Evolutionary conservation across 208 protist species (phyloP), one percentile per base, ranked within the genome.

Genomic region (Leishmania amazonensis): DNA sequence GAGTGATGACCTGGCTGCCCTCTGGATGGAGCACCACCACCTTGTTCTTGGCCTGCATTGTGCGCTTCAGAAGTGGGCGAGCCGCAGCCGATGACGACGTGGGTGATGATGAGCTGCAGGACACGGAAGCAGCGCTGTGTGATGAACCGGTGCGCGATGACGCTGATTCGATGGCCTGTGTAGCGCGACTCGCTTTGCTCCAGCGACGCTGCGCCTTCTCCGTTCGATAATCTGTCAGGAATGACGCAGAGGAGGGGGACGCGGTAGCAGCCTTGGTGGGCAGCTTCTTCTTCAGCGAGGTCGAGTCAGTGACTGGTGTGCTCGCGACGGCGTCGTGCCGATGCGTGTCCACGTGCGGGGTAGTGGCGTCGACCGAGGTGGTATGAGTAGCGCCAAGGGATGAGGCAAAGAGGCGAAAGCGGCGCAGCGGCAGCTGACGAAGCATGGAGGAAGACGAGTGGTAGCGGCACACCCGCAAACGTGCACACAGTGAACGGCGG

Each of bases 11-110:
- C 15, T 64, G 19, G 45, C 77, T 90, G 35, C 85, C 86, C 15
- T 76, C 64, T 9, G 87, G 75, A 54, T 89, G 68, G 19, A 91
- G 80, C 28, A 87, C 90, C 28, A 85, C 83, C 4, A 86, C 72
- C 21, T 76, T 87, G 78, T 92, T 92, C 58, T 86, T 87, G 2
- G 57, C 75, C 28, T 82, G 79, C 60, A 84, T 76, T 31, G 77
- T 85, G 57, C 77, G 83, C n/a, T 68, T 72, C 21, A 74, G 13
- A 54, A 74, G 70, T 54, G 70, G 45, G 47, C 45, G 70, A 35
- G 28, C 42, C 28, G 31, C 40, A 28, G 40, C 45, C 24, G 70
- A 74, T 6, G 45, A 38, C 45, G 75, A 13, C 4, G 64, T 47
- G 51, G 49, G 15, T 21, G 35, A 40, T 19, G 73, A 54, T 45